Percentiles rank a stretch among this genome's conserved stretches.
These are phyloP conservation scores for Austropuccinia psidii DNA, from an alignment of 1,284 basidiomycete species.

Conservation along the genomic window DNA sequence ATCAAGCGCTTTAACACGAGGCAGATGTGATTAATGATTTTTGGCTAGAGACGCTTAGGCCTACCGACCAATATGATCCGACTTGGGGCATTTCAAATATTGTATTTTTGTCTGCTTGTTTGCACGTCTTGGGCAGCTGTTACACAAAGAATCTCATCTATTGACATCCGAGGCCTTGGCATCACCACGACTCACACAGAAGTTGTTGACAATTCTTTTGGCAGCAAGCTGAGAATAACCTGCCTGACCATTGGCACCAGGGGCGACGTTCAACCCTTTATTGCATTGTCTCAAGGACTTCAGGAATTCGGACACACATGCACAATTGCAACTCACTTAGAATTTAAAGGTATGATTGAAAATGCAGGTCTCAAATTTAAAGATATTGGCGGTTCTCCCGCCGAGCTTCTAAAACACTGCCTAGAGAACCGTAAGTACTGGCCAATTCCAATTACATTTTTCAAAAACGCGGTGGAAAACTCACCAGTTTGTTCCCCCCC, in stretches of 20 bases:
- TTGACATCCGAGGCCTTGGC: too few species aligned
- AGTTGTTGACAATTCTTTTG: too few species aligned
- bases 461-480: not conserved
- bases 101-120: too few species aligned
- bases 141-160: too few species aligned
- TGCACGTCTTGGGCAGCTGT: too few species aligned
- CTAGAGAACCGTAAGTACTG: constrained; percentile 38
- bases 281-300: constrained; percentile 42
- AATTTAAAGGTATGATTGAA: constrained; percentile 42
- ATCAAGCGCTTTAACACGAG: too few species aligned
- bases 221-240: constrained; percentile 2
- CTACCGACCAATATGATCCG: too few species aligned
- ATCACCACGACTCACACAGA: too few species aligned
- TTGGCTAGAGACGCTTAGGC: too few species aligned
- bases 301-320: constrained; percentile 41
- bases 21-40: too few species aligned
- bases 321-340: constrained; percentile 44
- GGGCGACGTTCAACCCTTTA: constrained; percentile 46
- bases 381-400: constrained; percentile 43
- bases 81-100: too few species aligned
- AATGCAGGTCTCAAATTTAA: constrained; percentile 42
- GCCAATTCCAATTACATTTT: not conserved
- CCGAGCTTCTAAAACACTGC: constrained; percentile 43
- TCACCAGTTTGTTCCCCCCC: not conserved
- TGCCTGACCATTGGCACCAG: constrained; percentile 44